phyloP scores from a whole-genome alignment of 73 alveolate species.

The Paramecium pentaurelia region DNA sequence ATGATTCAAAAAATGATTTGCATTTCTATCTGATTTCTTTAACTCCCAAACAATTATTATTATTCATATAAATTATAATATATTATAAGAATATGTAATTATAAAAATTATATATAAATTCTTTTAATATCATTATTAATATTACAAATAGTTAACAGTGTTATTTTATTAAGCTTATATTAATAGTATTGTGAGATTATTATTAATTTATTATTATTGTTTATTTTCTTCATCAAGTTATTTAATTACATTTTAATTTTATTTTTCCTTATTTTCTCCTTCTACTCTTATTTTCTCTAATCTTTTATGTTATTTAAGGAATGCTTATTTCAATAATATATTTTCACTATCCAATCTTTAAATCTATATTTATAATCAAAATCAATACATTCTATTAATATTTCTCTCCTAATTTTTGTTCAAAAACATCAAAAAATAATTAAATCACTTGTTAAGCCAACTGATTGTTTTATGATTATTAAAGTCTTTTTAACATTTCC shows the following conservation, averaged over 20 bases:
- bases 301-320: neutral
- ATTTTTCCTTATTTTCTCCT: neutral
- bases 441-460: neutral
- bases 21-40: neutral
- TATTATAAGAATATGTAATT: too few species aligned
- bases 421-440: neutral
- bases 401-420: neutral
- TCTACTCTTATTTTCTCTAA: neutral
- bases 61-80: neutral
- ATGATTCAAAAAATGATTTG: neutral
- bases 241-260: neutral
- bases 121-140: neutral
- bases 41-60: neutral
- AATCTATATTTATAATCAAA: neutral
- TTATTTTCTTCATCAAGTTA: neutral
- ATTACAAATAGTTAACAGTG: neutral
- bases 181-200: neutral
- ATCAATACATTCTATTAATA: neutral
- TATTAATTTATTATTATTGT: neutral
- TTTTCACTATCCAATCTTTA: neutral
- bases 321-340: constrained; percentile 3
- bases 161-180: neutral
- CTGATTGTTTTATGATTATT: neutral
- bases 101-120: neutral
- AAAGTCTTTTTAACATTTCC: neutral